Evolutionary conservation across 202 grass and related monocot species (phyloP), one percentile per base, ranked within the genome.

Genomic region (Schoenoplectus triqueter): DNA sequence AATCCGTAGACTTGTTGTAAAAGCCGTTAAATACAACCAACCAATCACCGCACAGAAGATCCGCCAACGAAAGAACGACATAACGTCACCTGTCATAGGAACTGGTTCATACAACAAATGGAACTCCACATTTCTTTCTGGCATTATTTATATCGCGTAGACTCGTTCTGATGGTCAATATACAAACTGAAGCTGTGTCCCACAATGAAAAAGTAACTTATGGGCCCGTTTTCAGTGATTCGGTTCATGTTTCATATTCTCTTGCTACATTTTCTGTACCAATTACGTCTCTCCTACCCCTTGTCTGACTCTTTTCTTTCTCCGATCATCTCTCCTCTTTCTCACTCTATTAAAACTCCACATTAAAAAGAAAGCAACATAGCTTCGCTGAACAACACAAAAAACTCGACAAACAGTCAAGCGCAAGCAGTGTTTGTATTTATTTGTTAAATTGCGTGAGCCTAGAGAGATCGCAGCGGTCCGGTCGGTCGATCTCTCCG

Each of bases 391-490:
- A 61, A 60, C 75, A 45, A 60, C 13, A 59, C 18, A 56, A 47
- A 51, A 18, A 64, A 63, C 80, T 51, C 78, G 59, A 82, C 45
- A 64, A 83, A 59, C 81, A 59, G 65, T 83, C 81, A 3, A 31
- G 31, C 31, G 31, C 31, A 31, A 31, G 1, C 10, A 52, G 45
- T 22, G 31, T 20, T 45, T 42, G 39, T 14, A 55, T 76, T 57
- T 18, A 17, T 17, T 59, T 78, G 17, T 54, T 42, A 74, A 40
- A 51, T 22, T 48, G 52, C 19, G 31, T 20, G 17, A 82, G 19
- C 41, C 4, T 14, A 81, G 76, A 47, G 50, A 72, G 46, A 22
- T 11, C 47, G 42, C 48, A 56, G 59, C 21, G 2, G 82, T 47
- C 44, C 42, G 66, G 46, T 80, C 2, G 22, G 14, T 13, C 44